These are phyloP conservation scores for Periconia macrospinosa DNA, from an alignment of 2,329 filamentous ascomycete species.

Conservation along the genomic window DNA sequence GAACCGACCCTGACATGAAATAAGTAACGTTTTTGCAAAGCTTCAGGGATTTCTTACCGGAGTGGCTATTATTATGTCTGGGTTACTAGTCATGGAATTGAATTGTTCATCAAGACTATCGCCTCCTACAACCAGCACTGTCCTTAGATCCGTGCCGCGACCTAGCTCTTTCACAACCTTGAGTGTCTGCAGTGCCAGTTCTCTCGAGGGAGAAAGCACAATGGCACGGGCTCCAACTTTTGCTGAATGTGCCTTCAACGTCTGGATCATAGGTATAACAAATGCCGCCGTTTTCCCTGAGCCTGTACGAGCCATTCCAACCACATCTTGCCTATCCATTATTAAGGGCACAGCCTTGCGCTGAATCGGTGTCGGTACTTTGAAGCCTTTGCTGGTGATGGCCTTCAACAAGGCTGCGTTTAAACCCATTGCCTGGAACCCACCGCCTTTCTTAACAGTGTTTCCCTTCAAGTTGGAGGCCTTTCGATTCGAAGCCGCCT, in stretches of 20 bases:
- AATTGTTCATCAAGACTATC: conserved; percentile 97
- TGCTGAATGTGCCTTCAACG: conserved; percentile 82
- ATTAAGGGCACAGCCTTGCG: conserved; percentile 93
- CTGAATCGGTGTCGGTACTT: conserved; percentile 95
- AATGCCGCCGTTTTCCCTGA: conserved; percentile 98
- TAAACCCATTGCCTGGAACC: conserved; percentile 93
- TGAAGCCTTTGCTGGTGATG: conserved; percentile 91
- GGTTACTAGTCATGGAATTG: conserved; percentile 86
- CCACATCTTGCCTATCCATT: conserved; percentile 89
- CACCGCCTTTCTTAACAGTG: conserved; percentile 90
- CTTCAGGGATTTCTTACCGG: conserved; percentile 65
- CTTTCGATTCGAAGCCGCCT: conserved; percentile 87
- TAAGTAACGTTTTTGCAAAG: neutral
- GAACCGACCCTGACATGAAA: conserved; percentile 52
- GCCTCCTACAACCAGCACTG: conserved; percentile 88
- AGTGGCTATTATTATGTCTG: conserved; percentile 96
- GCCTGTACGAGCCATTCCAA: conserved; percentile 98
- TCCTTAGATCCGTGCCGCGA: conserved; percentile 85
- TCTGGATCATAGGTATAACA: conserved; percentile 97
- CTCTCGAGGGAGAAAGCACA: conserved; percentile 88
- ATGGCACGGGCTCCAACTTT: conserved; percentile 84
- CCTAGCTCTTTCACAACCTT: conserved; percentile 96
- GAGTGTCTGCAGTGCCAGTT: conserved; percentile 90
- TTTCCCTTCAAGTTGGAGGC: conserved; percentile 78
- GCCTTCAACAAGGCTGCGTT: conserved; percentile 84